These are phyloP conservation scores for Bretziella fagacearum DNA, from an alignment of 2,329 filamentous ascomycete genomes.

Conservation along the genomic window DNA sequence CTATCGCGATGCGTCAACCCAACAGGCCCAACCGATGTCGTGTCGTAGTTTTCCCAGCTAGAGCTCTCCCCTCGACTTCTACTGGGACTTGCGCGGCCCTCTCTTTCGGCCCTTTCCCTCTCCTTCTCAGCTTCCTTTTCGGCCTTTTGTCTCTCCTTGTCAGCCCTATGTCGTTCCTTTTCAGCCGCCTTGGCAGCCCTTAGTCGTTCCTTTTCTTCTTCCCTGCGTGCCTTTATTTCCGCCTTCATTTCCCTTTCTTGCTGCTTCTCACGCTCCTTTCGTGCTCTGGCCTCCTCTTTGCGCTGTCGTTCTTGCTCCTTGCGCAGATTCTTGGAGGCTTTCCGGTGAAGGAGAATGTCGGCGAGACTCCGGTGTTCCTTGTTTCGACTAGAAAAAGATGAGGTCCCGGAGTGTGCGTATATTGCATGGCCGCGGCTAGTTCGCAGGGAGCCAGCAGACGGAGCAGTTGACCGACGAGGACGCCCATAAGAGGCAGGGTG, in stretches of 20 bases:
- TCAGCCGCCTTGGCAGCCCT: constrained; percentile 45
- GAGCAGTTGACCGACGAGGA: background rate
- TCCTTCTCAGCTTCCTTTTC: constrained; percentile 31
- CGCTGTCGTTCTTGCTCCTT: constrained; percentile 8
- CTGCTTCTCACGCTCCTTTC: constrained; percentile 30
- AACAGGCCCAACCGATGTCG: background rate
- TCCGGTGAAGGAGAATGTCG: constrained; percentile 5
- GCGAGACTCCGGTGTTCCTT: constrained; percentile 8
- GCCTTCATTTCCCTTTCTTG: constrained; percentile 31
- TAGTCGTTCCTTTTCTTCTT: constrained; percentile 22
- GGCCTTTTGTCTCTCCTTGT: constrained; percentile 30
- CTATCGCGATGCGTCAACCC: background rate
- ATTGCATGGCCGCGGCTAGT: background rate
- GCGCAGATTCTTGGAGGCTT: background rate
- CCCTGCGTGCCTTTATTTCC: constrained; percentile 36
- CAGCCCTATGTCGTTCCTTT: constrained; percentile 30
- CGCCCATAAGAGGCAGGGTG: background rate
- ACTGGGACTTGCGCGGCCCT: background rate
- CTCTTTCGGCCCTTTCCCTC: background rate
- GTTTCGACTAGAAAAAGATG: background rate
- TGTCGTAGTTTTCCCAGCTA: constrained; percentile 1
- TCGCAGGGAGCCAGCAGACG: background rate
- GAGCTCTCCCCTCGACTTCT: background rate
- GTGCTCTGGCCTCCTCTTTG: constrained; percentile 30
- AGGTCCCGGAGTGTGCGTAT: background rate